Percentiles rank a stretch among this genome's conserved stretches.
phyloP scores from a whole-genome alignment of 1,139 yeast species.

The Yamadazyma trypodendri region DNA sequence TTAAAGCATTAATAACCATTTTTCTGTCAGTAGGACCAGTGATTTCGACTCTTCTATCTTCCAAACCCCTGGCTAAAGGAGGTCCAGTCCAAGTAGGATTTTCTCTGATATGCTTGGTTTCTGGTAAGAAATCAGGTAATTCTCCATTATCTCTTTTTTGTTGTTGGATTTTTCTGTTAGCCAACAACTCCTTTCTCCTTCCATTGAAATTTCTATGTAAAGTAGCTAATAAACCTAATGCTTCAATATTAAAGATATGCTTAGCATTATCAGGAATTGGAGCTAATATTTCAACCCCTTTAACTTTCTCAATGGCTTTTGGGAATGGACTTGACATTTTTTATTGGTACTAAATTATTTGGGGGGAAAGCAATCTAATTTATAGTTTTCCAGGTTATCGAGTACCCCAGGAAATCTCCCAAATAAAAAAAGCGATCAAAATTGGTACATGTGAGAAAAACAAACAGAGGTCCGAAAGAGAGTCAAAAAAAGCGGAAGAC shows the following conservation, averaged over 20 bases:
- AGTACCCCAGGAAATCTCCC: slow-evolving; percentile 14
- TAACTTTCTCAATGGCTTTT: slow-evolving; percentile 47
- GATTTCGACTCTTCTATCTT: slow-evolving; percentile 78
- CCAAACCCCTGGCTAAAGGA: slow-evolving; percentile 69
- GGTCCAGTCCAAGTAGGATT: slow-evolving; percentile 82
- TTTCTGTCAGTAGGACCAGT: slow-evolving; percentile 91
- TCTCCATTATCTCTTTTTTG: slow-evolving; percentile 62
- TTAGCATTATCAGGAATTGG: slow-evolving; percentile 58
- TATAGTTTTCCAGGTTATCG: slow-evolving; percentile 15
- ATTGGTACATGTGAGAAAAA: slow-evolving; percentile 8
- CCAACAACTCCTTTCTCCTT: slow-evolving; percentile 59
- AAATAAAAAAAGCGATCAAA: not conserved
- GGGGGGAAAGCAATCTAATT: slow-evolving; percentile 20
- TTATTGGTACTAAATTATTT: slow-evolving; percentile 6
- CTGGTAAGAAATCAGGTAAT: slow-evolving; percentile 72
- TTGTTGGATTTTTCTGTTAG: slow-evolving; percentile 60
- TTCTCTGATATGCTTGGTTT: slow-evolving; percentile 66
- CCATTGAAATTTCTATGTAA: slow-evolving; percentile 70
- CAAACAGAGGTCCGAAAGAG: slow-evolving; percentile 7
- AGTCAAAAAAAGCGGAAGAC: slow-evolving; percentile 4
- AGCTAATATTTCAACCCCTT: slow-evolving; percentile 67
- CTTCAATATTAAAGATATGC: slow-evolving; percentile 66
- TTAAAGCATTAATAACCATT: slow-evolving; percentile 91
- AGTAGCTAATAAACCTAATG: slow-evolving; percentile 69
- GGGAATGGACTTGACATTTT: slow-evolving; percentile 55